Evolutionary conservation across 331 rosid genomes (phyloP), one percentile per base, ranked within the genome.

Genomic region (Spiraea crenata): DNA sequence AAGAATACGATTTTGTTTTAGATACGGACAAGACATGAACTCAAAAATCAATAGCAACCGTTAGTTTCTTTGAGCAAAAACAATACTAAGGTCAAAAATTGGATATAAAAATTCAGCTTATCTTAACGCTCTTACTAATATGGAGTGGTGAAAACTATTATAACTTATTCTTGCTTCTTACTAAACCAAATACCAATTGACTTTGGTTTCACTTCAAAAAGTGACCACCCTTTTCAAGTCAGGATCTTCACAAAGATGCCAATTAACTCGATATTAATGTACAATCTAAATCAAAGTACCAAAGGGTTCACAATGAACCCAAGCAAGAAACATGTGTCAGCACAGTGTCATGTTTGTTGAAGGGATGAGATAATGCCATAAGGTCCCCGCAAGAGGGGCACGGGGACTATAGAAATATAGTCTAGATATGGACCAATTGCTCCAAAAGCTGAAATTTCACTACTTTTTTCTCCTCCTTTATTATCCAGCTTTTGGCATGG

Each of bases 321-420:
- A 25, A 25, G 31, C 31, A 25, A 25, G 31, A 25, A 25, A 25
- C 31, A 37, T 15, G 44, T 51, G 19, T 47, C 50, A 52, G 61
- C 49, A 51, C 50, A 49, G 51, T 48, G 70, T 44, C 42, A 8
- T 34, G 9, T 57, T 57, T 56, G 54, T n/a, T 70, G 46, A 14
- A n/a, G 20, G 57, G 45, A 70, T 25, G 66, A 5, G 42, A 16
- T 42, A 65, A 70, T 56, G 74, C 15, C 65, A 70, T 35, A 14
- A 69, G 74, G 64, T 70, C 66, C 74, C 74, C 57, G 57, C 57
- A 46, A 13, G 51, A 57, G 47, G 57, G 57, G 74, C 57, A 70
- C 57, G 57, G 20, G 66, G 47, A 45, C 20, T 70, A 70, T 34
- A 14, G 1, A 70, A n/a, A 70, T 37, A 56, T n/a, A 69, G 38